phyloP scores from a whole-genome alignment of 306 rosid genomes.

The Spatholobus suberectus region DNA sequence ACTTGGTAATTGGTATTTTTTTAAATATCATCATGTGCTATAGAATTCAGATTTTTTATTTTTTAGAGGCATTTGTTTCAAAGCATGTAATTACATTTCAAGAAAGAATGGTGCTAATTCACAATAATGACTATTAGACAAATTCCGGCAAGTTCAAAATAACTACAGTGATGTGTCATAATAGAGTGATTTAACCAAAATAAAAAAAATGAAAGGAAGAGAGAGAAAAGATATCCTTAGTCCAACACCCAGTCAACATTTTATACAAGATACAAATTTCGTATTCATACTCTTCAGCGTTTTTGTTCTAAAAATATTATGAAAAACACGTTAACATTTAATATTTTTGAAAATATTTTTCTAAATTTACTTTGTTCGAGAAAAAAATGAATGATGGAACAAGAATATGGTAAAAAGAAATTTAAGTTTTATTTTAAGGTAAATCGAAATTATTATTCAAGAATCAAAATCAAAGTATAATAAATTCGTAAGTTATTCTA shows the following conservation, averaged over 20 bases:
- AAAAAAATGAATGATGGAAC: not conserved
- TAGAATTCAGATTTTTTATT: too few relatives aligned
- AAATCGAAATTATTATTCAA: not conserved
- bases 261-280: not conserved
- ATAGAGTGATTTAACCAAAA: too few relatives aligned
- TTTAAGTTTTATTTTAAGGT: too few relatives aligned
- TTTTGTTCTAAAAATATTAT: too few relatives aligned
- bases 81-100: not conserved
- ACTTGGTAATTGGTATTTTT: too few relatives aligned
- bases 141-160: not conserved
- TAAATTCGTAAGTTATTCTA: too few relatives aligned
- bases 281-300: not conserved
- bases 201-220: not conserved
- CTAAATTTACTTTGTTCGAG: not conserved
- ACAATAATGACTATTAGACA: not conserved
- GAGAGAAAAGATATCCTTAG: not conserved
- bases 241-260: not conserved
- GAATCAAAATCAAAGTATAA: too few relatives aligned
- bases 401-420: not conserved
- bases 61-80: not conserved
- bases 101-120: not conserved
- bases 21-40: too few relatives aligned
- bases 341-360: too few relatives aligned
- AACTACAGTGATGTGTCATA: too few relatives aligned
- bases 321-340: too few relatives aligned